Percentiles rank a stretch among this genome's conserved stretches.
These are phyloP conservation scores for Rhodotorula taiwanensis DNA, from an alignment of 768 basidiomycete species.

Conservation along the genomic window DNA sequence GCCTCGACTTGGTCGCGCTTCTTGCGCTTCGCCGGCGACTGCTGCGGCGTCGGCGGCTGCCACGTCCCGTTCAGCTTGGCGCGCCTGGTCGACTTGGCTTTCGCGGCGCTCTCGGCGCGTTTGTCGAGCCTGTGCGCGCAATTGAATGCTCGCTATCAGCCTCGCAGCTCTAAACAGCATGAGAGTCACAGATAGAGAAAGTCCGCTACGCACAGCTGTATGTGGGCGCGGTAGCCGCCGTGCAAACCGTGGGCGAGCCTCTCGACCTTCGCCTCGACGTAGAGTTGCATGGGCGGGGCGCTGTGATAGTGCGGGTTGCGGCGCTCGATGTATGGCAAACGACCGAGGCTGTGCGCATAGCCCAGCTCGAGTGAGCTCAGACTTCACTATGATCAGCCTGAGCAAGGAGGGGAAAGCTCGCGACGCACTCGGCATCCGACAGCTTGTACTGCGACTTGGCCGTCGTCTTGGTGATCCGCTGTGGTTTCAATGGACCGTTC, in stretches of 20 bases:
- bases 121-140: slow-evolving; percentile 10
- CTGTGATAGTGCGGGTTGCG: slow-evolving; percentile 10
- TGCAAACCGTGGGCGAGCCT: slow-evolving; percentile 11
- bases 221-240: slow-evolving; percentile 9
- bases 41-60: neutral
- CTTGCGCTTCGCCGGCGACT: too few relatives aligned
- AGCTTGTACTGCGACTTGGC: slow-evolving; percentile 20
- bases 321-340: neutral
- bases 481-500: neutral
- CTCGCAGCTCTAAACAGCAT: too few relatives aligned
- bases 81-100: neutral
- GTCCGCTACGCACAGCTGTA: neutral
- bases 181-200: too few relatives aligned
- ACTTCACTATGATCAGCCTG: too few relatives aligned
- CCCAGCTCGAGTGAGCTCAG: too few relatives aligned
- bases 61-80: neutral
- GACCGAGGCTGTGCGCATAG: neutral
- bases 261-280: slow-evolving; percentile 22
- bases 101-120: neutral
- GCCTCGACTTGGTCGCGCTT: too few relatives aligned
- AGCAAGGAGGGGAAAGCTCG: neutral
- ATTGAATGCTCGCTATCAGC: too few relatives aligned
- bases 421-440: slow-evolving; percentile 8
- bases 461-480: slow-evolving; percentile 23
- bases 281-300: slow-evolving; percentile 6